Conservation (phyloP, 495 filamentous ascomycete species). For the Penicillium ucsense region DNA sequence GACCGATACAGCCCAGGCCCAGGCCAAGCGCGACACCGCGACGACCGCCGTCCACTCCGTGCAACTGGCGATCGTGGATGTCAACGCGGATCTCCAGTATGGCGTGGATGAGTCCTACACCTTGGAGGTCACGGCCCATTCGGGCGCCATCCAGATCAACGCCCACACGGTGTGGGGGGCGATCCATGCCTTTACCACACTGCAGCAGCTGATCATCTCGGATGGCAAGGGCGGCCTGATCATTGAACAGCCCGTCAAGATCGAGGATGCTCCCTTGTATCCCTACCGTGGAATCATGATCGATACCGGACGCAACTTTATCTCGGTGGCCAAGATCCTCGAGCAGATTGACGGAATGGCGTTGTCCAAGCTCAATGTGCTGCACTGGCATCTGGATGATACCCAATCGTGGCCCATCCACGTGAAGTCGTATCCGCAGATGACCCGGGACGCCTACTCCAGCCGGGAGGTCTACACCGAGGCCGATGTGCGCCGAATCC, state of each 20-base stretch:
- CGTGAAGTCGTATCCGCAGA: conserved; percentile 39
- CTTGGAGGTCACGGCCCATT: conserved; percentile 29
- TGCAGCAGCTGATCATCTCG: conserved; percentile 43
- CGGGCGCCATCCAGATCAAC: conserved; percentile 31
- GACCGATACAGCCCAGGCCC: conserved; percentile 22
- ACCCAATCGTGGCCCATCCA: conserved; percentile 43
- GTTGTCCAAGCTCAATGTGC: conserved; percentile 42
- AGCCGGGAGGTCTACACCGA: conserved; percentile 32
- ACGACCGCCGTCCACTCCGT: conserved; percentile 19
- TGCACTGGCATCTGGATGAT: conserved; percentile 45
- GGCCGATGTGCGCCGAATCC: conserved; percentile 29
- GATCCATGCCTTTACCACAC: conserved; percentile 51
- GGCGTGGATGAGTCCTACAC: conserved; percentile 51
- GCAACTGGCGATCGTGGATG: conserved; percentile 33
- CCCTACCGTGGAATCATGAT: conserved; percentile 43
- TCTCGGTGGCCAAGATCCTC: conserved; percentile 35
- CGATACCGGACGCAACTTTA: conserved; percentile 42
- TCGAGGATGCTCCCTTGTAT: conserved; percentile 39
- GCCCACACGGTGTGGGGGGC: conserved; percentile 44
- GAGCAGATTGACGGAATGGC: conserved; percentile 45
- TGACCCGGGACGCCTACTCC: conserved; percentile 47
- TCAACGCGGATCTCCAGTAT: conserved; percentile 36
- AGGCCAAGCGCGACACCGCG: conserved; percentile 26
- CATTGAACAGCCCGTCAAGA: conserved; percentile 40
- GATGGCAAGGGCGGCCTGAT: conserved; percentile 35